Conservation (phyloP, 768 basidiomycete species). For the Phallus indusiatus region DNA sequence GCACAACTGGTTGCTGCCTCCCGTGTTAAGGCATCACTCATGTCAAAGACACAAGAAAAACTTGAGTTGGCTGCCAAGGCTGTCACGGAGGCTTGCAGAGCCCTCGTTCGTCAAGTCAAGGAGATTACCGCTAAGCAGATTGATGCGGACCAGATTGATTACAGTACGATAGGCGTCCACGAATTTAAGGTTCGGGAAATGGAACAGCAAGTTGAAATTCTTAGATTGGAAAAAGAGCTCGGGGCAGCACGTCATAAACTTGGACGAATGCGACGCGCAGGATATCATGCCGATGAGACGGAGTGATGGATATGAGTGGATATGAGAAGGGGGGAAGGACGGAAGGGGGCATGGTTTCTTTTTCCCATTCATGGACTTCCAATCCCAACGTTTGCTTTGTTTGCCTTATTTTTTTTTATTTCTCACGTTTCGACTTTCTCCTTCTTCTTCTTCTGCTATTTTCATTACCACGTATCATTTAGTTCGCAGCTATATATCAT, state of each 20-base stretch:
- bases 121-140: slow-evolving; percentile 79
- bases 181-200: slow-evolving; percentile 98
- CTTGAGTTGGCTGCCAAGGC: slow-evolving; percentile 96
- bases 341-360: not conserved
- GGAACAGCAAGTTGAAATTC: slow-evolving; percentile 99
- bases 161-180: slow-evolving; percentile 78
- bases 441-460: too few species aligned
- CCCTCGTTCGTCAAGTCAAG: slow-evolving; percentile 94
- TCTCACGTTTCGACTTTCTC: not conserved
- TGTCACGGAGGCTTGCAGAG: slow-evolving; percentile 94
- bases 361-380: not conserved
- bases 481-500: not conserved
- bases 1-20: slow-evolving; percentile 98
- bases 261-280: slow-evolving; percentile 80
- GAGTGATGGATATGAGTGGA: slow-evolving; percentile 30
- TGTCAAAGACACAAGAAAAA: slow-evolving; percentile 97
- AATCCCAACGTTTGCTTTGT: not conserved
- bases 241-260: slow-evolving; percentile 75
- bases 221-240: slow-evolving; percentile 92
- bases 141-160: slow-evolving; percentile 74
- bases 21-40: slow-evolving; percentile 93
- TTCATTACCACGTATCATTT: not conserved
- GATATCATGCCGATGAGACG: slow-evolving; percentile 82
- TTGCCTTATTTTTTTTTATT: not conserved
- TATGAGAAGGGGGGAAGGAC: too few species aligned